phyloP scores from a whole-genome alignment of 1,284 basidiomycete genomes.

The Leccinum proximum region DNA sequence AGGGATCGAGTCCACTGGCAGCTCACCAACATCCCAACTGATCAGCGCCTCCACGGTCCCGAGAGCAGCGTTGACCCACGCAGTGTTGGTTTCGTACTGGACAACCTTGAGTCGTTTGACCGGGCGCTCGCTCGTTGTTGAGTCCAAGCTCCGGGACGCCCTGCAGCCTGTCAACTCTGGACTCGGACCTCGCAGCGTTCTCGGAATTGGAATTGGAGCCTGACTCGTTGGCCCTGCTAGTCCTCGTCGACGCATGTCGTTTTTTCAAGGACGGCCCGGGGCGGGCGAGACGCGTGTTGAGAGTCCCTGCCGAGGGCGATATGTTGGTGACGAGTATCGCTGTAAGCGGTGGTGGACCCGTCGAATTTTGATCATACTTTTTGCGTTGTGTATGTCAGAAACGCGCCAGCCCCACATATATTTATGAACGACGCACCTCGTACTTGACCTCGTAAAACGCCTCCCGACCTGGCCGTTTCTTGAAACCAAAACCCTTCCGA shows the following conservation, averaged over 20 bases:
- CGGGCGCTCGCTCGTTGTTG: conserved; percentile 13
- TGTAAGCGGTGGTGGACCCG: conserved; percentile 72
- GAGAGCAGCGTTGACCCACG: conserved; percentile 22
- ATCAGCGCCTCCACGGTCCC: conserved; percentile 22
- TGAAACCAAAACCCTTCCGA: conserved; percentile 42
- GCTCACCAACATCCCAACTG: conserved; percentile 15
- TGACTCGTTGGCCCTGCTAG: conserved; percentile 2
- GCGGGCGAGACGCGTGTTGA: conserved; percentile 17
- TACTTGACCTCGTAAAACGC: conserved; percentile 52
- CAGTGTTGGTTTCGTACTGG: conserved; percentile 20
- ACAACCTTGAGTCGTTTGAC: conserved; percentile 21
- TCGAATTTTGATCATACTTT: conserved; percentile 83
- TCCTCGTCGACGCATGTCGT: background rate
- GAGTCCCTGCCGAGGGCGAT: conserved; percentile 33
- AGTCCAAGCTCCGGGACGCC: conserved; percentile 4
- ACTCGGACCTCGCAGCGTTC: background rate
- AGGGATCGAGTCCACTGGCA: conserved; percentile 6
- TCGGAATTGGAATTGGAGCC: conserved; percentile 16
- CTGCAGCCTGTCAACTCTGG: background rate
- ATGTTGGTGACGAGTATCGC: conserved; percentile 76
- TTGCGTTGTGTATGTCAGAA: conserved; percentile 16
- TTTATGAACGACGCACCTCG: conserved; percentile 49
- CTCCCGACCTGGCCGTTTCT: conserved; percentile 38
- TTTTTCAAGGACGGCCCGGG: conserved; percentile 1
- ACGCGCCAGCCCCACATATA: background rate